A percentile compares a stretch with the other conserved stretches of the same genome.
These are phyloP conservation scores for Scedosporium boydii DNA, from an alignment of 2,329 filamentous ascomycete genomes.

Conservation along the genomic window DNA sequence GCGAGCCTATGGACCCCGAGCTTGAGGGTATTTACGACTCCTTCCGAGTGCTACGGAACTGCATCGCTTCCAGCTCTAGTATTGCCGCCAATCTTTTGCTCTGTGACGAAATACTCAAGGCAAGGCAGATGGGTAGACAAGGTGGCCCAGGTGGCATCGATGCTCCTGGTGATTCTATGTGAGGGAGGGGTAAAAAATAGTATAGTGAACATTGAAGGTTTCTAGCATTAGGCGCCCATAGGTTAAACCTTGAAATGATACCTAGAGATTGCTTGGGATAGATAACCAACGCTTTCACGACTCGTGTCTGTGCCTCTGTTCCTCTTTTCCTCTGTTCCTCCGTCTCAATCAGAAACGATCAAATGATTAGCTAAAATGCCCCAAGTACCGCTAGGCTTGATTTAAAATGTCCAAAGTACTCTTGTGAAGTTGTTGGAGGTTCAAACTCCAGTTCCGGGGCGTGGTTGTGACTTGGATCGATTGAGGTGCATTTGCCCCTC, in stretches of 20 bases:
- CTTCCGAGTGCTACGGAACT: constrained; percentile 89
- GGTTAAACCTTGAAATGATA: neutral
- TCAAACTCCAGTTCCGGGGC: no score
- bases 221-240: neutral
- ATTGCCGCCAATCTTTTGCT: constrained; percentile 93
- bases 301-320: no score
- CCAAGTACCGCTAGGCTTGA: no score
- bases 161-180: constrained; percentile 44
- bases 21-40: constrained; percentile 92
- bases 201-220: neutral
- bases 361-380: no score
- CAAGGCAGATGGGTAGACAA: constrained; percentile 78
- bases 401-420: no score
- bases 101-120: constrained; percentile 96
- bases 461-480: neutral
- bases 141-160: constrained; percentile 57
- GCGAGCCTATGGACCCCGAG: constrained; percentile 90
- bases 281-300: no score
- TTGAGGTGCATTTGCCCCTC: neutral
- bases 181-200: constrained; percentile 19
- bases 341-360: no score
- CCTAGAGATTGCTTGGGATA: neutral
- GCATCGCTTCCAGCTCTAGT: constrained; percentile 83
- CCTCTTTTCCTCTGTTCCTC: no score
- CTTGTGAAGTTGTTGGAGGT: no score